These are phyloP conservation scores for Gossypium thurberi DNA, from an alignment of 345 rosid genomes.

Conservation along the genomic window DNA sequence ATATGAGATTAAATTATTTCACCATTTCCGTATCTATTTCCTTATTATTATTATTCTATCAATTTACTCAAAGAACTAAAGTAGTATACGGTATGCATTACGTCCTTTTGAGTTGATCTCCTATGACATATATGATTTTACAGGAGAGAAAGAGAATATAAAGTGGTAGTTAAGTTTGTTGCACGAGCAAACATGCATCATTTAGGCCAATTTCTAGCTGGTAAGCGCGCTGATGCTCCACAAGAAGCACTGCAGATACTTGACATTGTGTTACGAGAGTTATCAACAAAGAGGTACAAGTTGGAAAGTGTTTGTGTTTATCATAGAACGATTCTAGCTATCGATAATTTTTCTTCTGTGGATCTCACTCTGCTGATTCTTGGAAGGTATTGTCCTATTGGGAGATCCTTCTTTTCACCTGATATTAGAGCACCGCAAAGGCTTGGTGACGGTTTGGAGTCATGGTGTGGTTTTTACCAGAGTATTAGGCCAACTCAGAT, in stretches of 20 bases:
- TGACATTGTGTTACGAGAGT: conserved; percentile 84
- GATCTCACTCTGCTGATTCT: not conserved
- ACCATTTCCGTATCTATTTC: not conserved
- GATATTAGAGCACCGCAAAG: conserved; percentile 65
- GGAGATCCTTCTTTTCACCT: conserved; percentile 93
- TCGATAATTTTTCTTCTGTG: not conserved
- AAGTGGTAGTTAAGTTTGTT: conserved; percentile 76
- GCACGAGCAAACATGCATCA: conserved; percentile 87
- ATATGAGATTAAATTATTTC: not conserved
- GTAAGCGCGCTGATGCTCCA: conserved; percentile 84
- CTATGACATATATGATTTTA: conserved; percentile 14
- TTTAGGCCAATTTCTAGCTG: conserved; percentile 78
- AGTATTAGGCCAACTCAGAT: conserved; percentile 97
- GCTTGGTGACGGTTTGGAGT: conserved; percentile 94
- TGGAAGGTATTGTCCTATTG: conserved; percentile 69
- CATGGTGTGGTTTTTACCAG: conserved; percentile 98
- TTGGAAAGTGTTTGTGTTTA: not conserved
- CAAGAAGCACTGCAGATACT: conserved; percentile 89
- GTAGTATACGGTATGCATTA: not conserved
- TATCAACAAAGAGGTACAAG: conserved; percentile 64
- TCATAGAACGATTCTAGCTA: not conserved
- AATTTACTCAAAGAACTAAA: too few relatives aligned
- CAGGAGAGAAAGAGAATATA: conserved; percentile 79
- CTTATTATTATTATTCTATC: too few relatives aligned
- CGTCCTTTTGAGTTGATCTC: not conserved